These are phyloP conservation scores for Xylaria sp. DNA, from an alignment of 2,329 filamentous ascomycete species.

Conservation along the genomic window DNA sequence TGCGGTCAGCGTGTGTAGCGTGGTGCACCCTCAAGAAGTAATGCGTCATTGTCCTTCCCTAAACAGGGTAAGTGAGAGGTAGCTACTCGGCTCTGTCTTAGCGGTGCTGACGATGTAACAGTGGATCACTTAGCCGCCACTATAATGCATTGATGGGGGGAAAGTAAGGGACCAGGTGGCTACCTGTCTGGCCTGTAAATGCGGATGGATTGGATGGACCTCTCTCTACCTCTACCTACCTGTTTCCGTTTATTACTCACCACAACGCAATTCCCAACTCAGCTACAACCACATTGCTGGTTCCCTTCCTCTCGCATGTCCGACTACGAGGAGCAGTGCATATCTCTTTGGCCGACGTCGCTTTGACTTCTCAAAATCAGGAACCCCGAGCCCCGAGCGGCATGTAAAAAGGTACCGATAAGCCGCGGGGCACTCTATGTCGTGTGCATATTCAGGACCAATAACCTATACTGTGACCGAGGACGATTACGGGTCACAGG, in stretches of 20 bases:
- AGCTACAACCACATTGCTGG: background rate
- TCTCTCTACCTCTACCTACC: too few species aligned
- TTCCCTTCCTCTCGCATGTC: background rate
- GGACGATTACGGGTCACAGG: background rate
- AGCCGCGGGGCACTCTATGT: slow-evolving; percentile 27
- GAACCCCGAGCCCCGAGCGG: slow-evolving; percentile 15
- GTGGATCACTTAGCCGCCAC: background rate
- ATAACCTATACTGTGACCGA: background rate
- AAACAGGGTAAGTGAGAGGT: slow-evolving; percentile 4
- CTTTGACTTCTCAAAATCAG: background rate
- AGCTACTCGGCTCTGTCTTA: background rate
- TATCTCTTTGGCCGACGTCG: background rate
- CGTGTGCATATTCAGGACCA: background rate
- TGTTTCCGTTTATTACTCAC: background rate
- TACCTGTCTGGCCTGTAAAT: background rate
- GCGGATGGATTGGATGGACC: background rate
- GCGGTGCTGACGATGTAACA: background rate
- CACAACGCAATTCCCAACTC: background rate
- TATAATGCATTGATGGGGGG: background rate
- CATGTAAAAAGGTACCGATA: slow-evolving; percentile 26
- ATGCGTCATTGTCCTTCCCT: slow-evolving; percentile 29
- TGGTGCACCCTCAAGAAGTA: background rate
- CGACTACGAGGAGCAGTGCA: background rate
- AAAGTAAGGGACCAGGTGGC: background rate
- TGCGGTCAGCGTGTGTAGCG: background rate